phyloP scores from a whole-genome alignment of 192 early-diverging fungal genomes.

The Podila minutissima region DNA sequence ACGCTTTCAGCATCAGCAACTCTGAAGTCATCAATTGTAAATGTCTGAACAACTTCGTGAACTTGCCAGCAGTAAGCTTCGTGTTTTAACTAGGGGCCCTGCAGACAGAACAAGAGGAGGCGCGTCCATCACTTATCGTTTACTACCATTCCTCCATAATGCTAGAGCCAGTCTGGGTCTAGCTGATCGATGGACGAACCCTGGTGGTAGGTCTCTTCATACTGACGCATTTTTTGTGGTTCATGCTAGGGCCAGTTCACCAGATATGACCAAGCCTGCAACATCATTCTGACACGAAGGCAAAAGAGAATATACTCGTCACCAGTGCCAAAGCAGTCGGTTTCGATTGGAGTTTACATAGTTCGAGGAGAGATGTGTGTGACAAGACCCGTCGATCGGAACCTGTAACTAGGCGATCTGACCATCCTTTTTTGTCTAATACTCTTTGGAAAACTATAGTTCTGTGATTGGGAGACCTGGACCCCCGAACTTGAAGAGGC shows the following conservation, averaged over 20 bases:
- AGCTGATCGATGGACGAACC: conserved; percentile 43
- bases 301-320: conserved; percentile 47
- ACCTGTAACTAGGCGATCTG: too few relatives aligned
- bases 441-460: conserved; percentile 2
- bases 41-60: conserved; percentile 31
- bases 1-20: background rate
- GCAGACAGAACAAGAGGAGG: background rate
- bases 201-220: conserved; percentile 8
- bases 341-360: conserved; percentile 50
- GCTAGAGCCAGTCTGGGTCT: conserved; percentile 38
- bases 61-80: conserved; percentile 26
- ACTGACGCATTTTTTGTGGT: background rate
- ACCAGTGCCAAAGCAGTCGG: conserved; percentile 32
- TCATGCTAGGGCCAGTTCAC: conserved; percentile 23
- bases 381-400: background rate
- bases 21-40: background rate
- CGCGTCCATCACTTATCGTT: background rate
- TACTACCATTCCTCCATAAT: background rate
- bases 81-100: background rate
- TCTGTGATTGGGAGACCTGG: conserved; percentile 40
- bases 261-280: conserved; percentile 44
- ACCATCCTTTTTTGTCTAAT: background rate
- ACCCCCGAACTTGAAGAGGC: conserved; percentile 40
- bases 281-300: conserved; percentile 38
- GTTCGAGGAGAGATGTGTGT: conserved; percentile 16